Evolutionary conservation across 257 asterid species (phyloP).

Genomic region (Marsdenia floribunda): DNA sequence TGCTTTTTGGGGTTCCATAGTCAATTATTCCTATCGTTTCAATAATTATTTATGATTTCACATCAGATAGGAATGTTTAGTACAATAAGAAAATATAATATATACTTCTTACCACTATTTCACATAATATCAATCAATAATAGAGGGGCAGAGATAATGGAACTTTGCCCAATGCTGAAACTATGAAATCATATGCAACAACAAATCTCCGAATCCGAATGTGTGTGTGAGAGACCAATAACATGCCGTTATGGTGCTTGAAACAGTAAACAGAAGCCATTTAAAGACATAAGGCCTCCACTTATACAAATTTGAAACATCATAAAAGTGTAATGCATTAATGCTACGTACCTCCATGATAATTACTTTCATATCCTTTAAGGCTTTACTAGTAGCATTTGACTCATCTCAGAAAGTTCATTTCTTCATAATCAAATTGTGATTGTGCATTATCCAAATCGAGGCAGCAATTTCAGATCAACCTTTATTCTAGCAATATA

Average conservation of each 20-base stretch:
- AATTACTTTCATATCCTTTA: neutral
- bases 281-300: neutral
- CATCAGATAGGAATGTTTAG: slow-evolving; percentile 6
- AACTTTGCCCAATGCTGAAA: too few species aligned
- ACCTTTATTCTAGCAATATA: neutral
- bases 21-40: slow-evolving; percentile 5
- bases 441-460: neutral
- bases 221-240: neutral
- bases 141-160: neutral
- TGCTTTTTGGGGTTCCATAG: neutral
- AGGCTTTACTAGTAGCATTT: neutral
- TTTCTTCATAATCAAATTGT: neutral
- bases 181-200: too few species aligned
- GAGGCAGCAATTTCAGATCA: neutral
- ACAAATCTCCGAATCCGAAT: too few species aligned
- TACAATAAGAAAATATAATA: neutral
- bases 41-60: neutral
- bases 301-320: neutral
- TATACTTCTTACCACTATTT: neutral
- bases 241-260: neutral
- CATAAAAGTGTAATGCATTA: neutral
- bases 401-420: neutral
- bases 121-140: neutral
- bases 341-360: neutral
- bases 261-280: neutral